Evolutionary conservation across 31 red algal species (phyloP).

Genomic region (Odonthalia washingtoniensis): DNA sequence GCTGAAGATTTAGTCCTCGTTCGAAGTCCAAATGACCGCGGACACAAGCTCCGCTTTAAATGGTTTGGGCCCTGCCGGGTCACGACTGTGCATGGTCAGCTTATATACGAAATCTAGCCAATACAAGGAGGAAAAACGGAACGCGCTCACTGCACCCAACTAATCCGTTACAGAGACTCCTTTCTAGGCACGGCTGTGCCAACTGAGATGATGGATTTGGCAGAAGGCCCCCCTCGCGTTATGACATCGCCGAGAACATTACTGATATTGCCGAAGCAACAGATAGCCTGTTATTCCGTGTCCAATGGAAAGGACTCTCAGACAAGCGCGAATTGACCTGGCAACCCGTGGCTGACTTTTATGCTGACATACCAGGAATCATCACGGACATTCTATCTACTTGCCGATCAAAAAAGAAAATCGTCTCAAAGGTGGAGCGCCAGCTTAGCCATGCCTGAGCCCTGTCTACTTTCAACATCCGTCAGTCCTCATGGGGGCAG

Average conservation of each 20-base stretch:
- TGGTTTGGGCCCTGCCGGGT: too few relatives aligned
- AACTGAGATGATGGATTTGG: slow-evolving; percentile 26
- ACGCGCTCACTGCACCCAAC: slow-evolving; percentile 11
- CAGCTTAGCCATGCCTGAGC: too few relatives aligned
- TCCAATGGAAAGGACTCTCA: slow-evolving; percentile 29
- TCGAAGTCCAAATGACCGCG: slow-evolving; percentile 28
- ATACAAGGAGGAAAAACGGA: not conserved
- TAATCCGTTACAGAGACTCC: slow-evolving; percentile 38
- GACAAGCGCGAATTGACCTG: slow-evolving; percentile 53
- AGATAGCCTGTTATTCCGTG: slow-evolving; percentile 32
- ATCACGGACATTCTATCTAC: slow-evolving; percentile 7
- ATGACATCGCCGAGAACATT: slow-evolving; percentile 29
- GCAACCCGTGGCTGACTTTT: slow-evolving; percentile 1
- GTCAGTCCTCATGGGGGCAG: too few relatives aligned
- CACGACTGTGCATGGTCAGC: not conserved
- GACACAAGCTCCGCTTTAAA: slow-evolving; percentile 42
- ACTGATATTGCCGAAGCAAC: slow-evolving; percentile 20
- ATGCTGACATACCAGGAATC: slow-evolving; percentile 15
- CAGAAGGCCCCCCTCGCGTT: slow-evolving; percentile 12
- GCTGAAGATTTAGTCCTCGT: slow-evolving; percentile 44
- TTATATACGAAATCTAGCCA: slow-evolving; percentile 18
- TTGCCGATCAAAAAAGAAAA: too few relatives aligned
- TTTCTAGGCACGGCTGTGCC: not conserved
- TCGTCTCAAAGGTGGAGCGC: too few relatives aligned
- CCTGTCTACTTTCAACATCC: too few relatives aligned